Evolutionary conservation across 2,329 filamentous ascomycete genomes (phyloP).

Genomic region (Microcyclospora tardicrescens): DNA sequence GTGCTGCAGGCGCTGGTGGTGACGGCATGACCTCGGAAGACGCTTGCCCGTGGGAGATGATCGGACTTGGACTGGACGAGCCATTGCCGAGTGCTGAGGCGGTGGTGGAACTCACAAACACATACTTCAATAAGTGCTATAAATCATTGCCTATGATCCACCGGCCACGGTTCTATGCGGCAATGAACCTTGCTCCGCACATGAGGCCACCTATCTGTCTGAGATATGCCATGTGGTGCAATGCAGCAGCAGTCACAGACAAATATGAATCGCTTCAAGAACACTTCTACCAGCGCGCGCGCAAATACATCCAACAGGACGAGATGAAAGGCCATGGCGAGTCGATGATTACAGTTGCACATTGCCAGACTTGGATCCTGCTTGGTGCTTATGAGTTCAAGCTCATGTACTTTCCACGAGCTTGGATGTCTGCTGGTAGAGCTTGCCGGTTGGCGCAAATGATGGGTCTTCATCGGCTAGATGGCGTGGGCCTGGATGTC

Average conservation of each 20-base stretch:
- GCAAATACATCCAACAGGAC: conserved; percentile 82
- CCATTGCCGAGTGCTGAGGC: conserved; percentile 64
- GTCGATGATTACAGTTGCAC: conserved; percentile 69
- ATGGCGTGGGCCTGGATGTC: conserved; percentile 71
- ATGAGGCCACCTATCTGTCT: conserved; percentile 77
- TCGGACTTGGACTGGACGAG: conserved; percentile 70
- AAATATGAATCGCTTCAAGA: conserved; percentile 70
- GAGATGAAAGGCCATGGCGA: conserved; percentile 90
- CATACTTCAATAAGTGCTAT: conserved; percentile 86
- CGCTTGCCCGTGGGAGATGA: conserved; percentile 68
- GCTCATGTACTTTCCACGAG: conserved; percentile 91
- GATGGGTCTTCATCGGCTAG: conserved; percentile 82
- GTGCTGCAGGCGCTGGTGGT: conserved; percentile 3
- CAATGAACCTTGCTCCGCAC: conserved; percentile 77
- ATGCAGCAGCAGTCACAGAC: conserved; percentile 73
- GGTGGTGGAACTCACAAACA: conserved; percentile 73
- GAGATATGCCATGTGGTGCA: conserved; percentile 91
- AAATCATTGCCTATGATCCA: conserved; percentile 81
- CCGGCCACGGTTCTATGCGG: conserved; percentile 70
- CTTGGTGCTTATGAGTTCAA: conserved; percentile 85
- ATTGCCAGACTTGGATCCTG: conserved; percentile 74
- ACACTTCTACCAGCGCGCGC: conserved; percentile 76
- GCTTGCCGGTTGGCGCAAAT: conserved; percentile 74
- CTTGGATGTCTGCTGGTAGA: conserved; percentile 83
- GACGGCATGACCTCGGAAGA: conserved; percentile 12